Percentiles rank a stretch among this genome's conserved stretches.
These are phyloP conservation scores for Cadophora luteo-olivacea DNA, from an alignment of 2,329 filamentous ascomycete genomes.

Conservation along the genomic window DNA sequence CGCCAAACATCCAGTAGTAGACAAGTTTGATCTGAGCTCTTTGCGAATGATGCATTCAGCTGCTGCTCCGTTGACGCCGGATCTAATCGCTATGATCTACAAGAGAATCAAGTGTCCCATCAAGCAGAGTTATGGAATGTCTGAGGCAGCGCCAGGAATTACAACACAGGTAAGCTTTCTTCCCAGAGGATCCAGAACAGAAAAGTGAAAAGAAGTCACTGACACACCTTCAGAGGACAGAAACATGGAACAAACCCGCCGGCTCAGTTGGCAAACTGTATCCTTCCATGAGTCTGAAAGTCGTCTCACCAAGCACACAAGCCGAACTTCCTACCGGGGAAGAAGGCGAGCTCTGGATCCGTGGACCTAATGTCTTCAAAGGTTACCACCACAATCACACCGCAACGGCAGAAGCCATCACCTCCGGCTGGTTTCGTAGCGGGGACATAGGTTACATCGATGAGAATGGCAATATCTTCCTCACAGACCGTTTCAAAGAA, in stretches of 20 bases:
- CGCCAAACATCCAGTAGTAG: constrained; percentile 76
- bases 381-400: constrained; percentile 65
- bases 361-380: constrained; percentile 66
- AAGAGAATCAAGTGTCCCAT: constrained; percentile 74
- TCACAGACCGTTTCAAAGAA: constrained; percentile 82
- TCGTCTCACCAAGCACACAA: constrained; percentile 59
- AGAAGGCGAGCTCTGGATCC: constrained; percentile 75
- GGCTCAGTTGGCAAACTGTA: constrained; percentile 80
- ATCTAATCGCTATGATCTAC: constrained; percentile 78
- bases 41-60: constrained; percentile 83
- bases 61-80: constrained; percentile 79
- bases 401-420: constrained; percentile 70
- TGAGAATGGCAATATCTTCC: constrained; percentile 79
- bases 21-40: constrained; percentile 79
- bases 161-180: constrained; percentile 47
- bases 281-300: constrained; percentile 79
- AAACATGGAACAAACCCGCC: constrained; percentile 60
- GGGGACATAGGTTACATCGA: constrained; percentile 85
- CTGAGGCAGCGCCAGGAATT: constrained; percentile 82
- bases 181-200: too few species aligned
- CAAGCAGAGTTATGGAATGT: constrained; percentile 90
- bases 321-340: constrained; percentile 57
- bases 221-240: constrained; percentile 38
- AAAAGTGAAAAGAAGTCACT: background rate
- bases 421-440: constrained; percentile 83